phyloP scores from a whole-genome alignment of 345 rosid genomes.

The Erucastrum elatum region DNA sequence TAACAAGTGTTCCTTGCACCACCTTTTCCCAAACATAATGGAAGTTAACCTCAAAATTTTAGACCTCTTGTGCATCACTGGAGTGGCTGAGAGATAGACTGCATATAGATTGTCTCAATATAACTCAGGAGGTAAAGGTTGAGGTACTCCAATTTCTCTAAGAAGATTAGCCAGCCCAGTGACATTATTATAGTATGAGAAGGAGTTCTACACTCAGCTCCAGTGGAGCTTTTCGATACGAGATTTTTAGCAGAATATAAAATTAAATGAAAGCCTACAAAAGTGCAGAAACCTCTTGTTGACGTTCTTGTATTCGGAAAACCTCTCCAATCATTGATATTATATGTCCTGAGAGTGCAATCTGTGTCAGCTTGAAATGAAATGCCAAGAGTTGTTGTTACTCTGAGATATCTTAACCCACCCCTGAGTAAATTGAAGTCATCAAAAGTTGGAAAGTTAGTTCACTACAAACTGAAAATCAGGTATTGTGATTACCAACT shows the following conservation, averaged over 20 bases:
- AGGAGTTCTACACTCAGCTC: neutral
- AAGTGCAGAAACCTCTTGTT: neutral
- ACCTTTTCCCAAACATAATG: neutral
- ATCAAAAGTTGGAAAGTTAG: no score
- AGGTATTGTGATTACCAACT: no score
- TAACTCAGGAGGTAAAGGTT: neutral
- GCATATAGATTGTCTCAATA: neutral
- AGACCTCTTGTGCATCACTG: neutral
- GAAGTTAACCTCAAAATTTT: no score
- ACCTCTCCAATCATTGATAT: neutral
- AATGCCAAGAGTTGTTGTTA: neutral
- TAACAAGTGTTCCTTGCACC: neutral
- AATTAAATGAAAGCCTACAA: neutral
- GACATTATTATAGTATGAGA: neutral
- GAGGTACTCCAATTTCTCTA: neutral
- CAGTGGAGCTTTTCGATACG: neutral
- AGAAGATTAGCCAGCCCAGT: neutral
- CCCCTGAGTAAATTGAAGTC: neutral
- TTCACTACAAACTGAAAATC: no score
- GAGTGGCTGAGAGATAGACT: neutral
- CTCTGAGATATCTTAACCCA: neutral
- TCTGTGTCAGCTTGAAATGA: neutral
- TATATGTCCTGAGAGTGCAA: neutral
- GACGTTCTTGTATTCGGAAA: neutral
- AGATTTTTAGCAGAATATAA: neutral